phyloP scores from a whole-genome alignment of 1,284 basidiomycete genomes.

The Ceratorhiza oryzae-sativae region DNA sequence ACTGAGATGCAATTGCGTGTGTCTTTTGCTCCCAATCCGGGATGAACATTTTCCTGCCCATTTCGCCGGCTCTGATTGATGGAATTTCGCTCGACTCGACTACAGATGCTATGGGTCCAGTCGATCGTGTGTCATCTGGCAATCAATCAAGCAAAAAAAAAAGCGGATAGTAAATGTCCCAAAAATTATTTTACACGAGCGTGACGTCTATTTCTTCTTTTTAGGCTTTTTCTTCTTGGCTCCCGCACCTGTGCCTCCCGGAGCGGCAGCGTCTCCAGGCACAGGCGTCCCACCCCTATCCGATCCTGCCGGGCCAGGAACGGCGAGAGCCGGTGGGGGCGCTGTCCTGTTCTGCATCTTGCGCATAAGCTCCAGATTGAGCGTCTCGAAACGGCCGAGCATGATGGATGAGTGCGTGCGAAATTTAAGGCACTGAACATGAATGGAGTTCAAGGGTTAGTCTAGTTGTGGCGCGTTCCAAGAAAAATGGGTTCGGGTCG shows the following conservation, averaged over 20 bases:
- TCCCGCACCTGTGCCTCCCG: conserved; percentile 51
- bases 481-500: background rate
- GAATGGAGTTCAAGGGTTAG: background rate
- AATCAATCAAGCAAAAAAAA: background rate
- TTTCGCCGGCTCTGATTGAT: background rate
- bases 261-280: conserved; percentile 44
- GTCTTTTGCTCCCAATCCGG: background rate
- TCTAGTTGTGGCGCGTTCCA: conserved; percentile 1
- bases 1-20: background rate
- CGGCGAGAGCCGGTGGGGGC: conserved; percentile 37
- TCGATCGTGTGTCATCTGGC: too few species aligned
- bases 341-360: conserved; percentile 75
- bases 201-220: conserved; percentile 59
- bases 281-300: background rate
- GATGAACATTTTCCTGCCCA: background rate
- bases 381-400: conserved; percentile 91
- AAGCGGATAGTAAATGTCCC: background rate
- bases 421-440: conserved; percentile 87
- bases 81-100: too few species aligned
- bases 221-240: conserved; percentile 64
- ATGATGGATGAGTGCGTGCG: conserved; percentile 92
- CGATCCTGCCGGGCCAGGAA: background rate
- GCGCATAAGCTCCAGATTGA: conserved; percentile 82
- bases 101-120: background rate
- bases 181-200: conserved; percentile 3